Evolutionary conservation across 2,329 filamentous ascomycete species (phyloP).

Genomic region (Aspergillus fructus): DNA sequence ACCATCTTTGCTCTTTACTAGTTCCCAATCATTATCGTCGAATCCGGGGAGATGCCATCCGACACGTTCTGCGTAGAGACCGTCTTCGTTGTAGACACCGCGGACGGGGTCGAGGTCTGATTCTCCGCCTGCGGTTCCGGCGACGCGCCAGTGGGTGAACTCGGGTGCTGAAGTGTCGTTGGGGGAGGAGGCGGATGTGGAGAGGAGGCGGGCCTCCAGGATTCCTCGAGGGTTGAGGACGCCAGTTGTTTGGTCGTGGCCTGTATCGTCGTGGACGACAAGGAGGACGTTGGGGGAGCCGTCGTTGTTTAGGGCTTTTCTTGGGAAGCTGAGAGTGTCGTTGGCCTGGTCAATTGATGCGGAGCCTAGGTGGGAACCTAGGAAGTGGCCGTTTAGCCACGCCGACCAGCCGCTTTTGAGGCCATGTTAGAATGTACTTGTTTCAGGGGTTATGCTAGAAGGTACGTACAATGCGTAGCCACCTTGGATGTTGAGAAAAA

Average conservation of each 20-base stretch:
- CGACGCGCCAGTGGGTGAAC: constrained; percentile 59
- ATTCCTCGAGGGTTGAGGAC: constrained; percentile 32
- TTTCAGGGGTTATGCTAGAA: not conserved
- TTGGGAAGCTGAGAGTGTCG: constrained; percentile 50
- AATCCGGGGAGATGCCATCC: constrained; percentile 61
- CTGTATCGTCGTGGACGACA: constrained; percentile 58
- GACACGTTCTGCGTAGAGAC: constrained; percentile 57
- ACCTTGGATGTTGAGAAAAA: constrained; percentile 53
- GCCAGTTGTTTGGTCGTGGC: constrained; percentile 30
- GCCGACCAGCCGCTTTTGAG: constrained; percentile 52
- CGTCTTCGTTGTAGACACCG: constrained; percentile 58
- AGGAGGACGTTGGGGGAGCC: constrained; percentile 54
- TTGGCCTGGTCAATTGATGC: constrained; percentile 22
- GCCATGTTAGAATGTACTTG: not conserved
- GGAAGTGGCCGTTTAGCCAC: constrained; percentile 57
- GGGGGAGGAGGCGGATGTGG: not conserved
- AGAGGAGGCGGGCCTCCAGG: constrained; percentile 48
- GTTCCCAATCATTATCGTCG: constrained; percentile 48
- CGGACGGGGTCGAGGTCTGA: constrained; percentile 55
- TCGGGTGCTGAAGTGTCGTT: constrained; percentile 40
- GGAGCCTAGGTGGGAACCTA: constrained; percentile 56
- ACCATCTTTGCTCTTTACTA: not conserved
- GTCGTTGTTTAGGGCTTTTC: constrained; percentile 49
- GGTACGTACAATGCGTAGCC: constrained; percentile 48
- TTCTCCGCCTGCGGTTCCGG: constrained; percentile 57